Percentiles rank a stretch among this genome's conserved stretches.
phyloP scores from a whole-genome alignment of 495 filamentous ascomycete genomes.

The Penicillium ochrochloron region DNA sequence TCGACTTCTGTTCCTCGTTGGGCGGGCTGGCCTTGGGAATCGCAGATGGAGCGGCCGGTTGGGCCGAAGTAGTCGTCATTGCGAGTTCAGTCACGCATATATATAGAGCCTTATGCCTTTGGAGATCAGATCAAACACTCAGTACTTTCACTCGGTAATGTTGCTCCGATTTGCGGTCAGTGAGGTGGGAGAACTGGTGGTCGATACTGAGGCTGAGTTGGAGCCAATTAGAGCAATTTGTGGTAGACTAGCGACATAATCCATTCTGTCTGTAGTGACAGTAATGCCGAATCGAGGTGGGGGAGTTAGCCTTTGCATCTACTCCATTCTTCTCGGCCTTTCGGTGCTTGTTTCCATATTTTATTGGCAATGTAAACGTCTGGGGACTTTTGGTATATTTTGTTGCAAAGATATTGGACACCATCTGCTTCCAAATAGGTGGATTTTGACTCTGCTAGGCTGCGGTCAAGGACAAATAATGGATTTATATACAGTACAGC shows the following conservation, averaged over 20 bases:
- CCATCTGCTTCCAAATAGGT: too few relatives aligned
- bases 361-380: too few relatives aligned
- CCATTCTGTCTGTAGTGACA: background rate
- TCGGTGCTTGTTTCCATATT: too few relatives aligned
- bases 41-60: constrained; percentile 19
- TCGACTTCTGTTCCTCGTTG: background rate
- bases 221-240: background rate
- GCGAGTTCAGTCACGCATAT: constrained; percentile 13
- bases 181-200: background rate
- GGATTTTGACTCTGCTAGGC: too few relatives aligned
- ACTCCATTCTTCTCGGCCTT: too few relatives aligned
- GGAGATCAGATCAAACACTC: background rate
- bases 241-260: background rate
- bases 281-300: constrained; percentile 13
- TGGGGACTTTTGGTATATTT: too few relatives aligned
- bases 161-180: background rate
- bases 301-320: constrained; percentile 7
- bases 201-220: constrained; percentile 7
- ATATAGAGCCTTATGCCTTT: background rate
- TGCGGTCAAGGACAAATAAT: too few relatives aligned
- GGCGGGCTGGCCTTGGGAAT: constrained; percentile 15
- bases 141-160: background rate
- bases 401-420: too few relatives aligned
- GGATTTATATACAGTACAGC: too few relatives aligned
- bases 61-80: constrained; percentile 17